phyloP scores from a whole-genome alignment of 2,329 filamentous ascomycete genomes.

The Colletotrichum brevisporum region DNA sequence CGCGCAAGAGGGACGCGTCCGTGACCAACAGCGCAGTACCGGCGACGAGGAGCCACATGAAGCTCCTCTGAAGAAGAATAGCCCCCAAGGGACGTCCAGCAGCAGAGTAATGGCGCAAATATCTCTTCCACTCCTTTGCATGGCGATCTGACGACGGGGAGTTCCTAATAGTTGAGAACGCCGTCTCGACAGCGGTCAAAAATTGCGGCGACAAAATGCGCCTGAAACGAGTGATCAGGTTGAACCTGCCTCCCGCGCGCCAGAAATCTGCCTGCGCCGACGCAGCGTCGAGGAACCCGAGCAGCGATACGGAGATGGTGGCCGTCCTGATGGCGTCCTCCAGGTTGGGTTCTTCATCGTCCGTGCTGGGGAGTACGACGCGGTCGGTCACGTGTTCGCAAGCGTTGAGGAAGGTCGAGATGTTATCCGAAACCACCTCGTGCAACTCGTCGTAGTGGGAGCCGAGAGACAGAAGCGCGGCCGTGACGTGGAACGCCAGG shows the following conservation, averaged over 20 bases:
- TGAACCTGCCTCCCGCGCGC: conserved; percentile 79
- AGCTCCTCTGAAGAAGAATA: conserved; percentile 90
- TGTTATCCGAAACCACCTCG: conserved; percentile 73
- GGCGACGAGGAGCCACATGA: conserved; percentile 86
- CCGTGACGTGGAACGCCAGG: conserved; percentile 82
- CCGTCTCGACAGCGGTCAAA: conserved; percentile 87
- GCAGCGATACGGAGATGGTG: conserved; percentile 85
- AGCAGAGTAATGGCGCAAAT: conserved; percentile 85
- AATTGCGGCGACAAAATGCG: conserved; percentile 86
- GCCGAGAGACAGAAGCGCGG: conserved; percentile 85
- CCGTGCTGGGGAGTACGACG: conserved; percentile 66
- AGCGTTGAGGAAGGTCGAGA: conserved; percentile 80
- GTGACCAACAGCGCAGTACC: conserved; percentile 81
- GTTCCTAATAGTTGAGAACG: conserved; percentile 91
- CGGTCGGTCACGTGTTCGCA: conserved; percentile 75
- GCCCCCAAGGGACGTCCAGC: conserved; percentile 87
- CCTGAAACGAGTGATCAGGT: conserved; percentile 79
- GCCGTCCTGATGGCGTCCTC: conserved; percentile 79
- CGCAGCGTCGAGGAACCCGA: conserved; percentile 90
- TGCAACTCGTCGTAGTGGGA: conserved; percentile 79
- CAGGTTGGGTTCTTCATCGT: conserved; percentile 70
- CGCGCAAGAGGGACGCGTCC: conserved; percentile 70
- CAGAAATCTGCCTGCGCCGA: conserved; percentile 86
- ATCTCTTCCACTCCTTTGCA: conserved; percentile 89
- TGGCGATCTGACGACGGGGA: conserved; percentile 74